Base-by-base conservation (phyloP, 345 rosid genomes). In the Eucalyptus guilfoylei region DNA sequence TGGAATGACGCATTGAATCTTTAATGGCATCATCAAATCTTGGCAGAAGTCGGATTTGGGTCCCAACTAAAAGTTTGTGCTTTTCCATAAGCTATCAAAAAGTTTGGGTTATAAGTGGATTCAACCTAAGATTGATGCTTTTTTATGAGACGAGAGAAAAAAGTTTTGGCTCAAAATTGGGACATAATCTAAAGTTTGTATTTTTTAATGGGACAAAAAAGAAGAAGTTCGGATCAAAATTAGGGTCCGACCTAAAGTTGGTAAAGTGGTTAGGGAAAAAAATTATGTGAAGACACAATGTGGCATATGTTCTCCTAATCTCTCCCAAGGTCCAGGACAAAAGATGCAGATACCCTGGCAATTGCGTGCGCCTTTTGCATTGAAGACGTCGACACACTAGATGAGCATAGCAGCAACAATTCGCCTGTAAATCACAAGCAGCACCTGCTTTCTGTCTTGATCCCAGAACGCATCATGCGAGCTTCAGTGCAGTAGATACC, bases 31-130 rank as follows among this genome's bases (percentile, higher is more conserved):
- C 81, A 72, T 34, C 40, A 72, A 67, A 72, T 17, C 8, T 72
- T 19, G 81, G 11, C 4, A 0, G 19, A 9, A 32, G 81, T 8
- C 0, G 0, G 12, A 34, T 32, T 5, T 32, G 26, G 44, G 44
- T 34, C 17, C 6, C 13, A 16, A 72, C 8, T 19, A 34, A 34
- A 37, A 19, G 26, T 72, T 37, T 37, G 45, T 19, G 45, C 45
- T 37, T 34, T 37, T 37, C 19, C 3, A 34, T 17, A 16, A 19
- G 81, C 19, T 11, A 10, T 9, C 26, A 72, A 72, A 19, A 37
- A 37, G 26, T 11, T 34, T 3, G 14, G 7, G 81, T 6, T 37
- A 19, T 10, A 10, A 19, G 23, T 32, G 8, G 44, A 37, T 19
- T 37, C 14, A 23, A 37, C 26, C 1, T 15, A 67, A 15, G 32